Evolutionary conservation across 768 basidiomycete species (phyloP).

Genomic region (Termitomyces sp.): DNA sequence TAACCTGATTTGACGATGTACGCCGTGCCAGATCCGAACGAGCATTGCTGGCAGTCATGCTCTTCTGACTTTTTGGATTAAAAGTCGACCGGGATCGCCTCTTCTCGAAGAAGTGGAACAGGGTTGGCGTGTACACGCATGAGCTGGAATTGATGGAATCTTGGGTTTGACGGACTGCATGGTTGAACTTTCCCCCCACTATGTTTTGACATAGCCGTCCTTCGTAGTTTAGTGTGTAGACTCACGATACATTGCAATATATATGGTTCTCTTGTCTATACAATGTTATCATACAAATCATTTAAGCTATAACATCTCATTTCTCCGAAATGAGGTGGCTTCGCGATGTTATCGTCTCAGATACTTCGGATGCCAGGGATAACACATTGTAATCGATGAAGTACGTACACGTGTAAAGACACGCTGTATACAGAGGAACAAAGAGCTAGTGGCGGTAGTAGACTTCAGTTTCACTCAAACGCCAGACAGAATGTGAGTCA

Average conservation of each 20-base stretch:
- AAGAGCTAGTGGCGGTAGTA: constrained; percentile 3
- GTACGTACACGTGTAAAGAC: constrained; percentile 22
- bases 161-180: constrained; percentile 12
- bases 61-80: constrained; percentile 6
- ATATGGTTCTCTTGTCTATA: constrained; percentile 3
- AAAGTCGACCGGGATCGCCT: constrained; percentile 3
- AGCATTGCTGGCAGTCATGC: constrained; percentile 7
- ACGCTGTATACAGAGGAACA: constrained; percentile 18
- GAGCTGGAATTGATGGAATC: constrained; percentile 11
- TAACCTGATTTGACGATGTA: constrained; percentile 15
- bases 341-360: constrained; percentile 8
- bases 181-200: constrained; percentile 3
- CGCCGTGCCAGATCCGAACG: constrained; percentile 9
- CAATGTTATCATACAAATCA: background rate
- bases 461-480: constrained; percentile 1
- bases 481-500: constrained; percentile 2
- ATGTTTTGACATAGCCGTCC: constrained; percentile 7
- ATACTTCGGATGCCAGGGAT: constrained; percentile 3
- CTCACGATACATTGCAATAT: constrained; percentile 8
- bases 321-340: constrained; percentile 11
- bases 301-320: background rate
- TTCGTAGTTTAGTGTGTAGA: constrained; percentile 14
- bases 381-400: constrained; percentile 22
- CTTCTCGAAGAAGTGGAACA: constrained; percentile 15
- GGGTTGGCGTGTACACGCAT: constrained; percentile 6